Evolutionary conservation across 805 yeast genomes (phyloP).

Genomic region (Starmera dryadoides): DNA sequence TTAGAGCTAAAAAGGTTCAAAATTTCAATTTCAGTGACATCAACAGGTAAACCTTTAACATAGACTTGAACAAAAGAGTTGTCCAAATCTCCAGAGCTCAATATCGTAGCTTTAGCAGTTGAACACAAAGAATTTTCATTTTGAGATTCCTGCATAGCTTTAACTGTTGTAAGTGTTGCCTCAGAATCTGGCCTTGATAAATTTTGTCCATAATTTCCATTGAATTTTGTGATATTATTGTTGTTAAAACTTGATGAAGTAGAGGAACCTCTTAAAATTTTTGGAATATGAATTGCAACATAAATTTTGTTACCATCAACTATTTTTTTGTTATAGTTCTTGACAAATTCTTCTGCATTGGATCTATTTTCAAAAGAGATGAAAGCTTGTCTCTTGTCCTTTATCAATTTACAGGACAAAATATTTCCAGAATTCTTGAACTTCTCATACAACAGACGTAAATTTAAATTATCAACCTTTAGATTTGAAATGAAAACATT

Average conservation of each 20-base stretch:
- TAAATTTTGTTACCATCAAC: slow-evolving; percentile 24
- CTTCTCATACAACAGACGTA: slow-evolving; percentile 39
- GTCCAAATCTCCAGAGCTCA: background rate
- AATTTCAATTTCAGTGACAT: slow-evolving; percentile 32
- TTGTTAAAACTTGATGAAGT: background rate
- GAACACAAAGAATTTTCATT: background rate
- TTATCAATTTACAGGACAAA: slow-evolving; percentile 33
- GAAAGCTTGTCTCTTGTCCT: slow-evolving; percentile 31
- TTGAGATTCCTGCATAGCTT: background rate
- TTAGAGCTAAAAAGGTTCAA: slow-evolving; percentile 35
- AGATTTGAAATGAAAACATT: slow-evolving; percentile 44
- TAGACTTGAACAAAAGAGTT: slow-evolving; percentile 28
- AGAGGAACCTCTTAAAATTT: slow-evolving; percentile 6
- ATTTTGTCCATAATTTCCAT: background rate
- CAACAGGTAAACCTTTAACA: slow-evolving; percentile 39
- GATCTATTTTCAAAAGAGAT: slow-evolving; percentile 26
- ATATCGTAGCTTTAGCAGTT: background rate
- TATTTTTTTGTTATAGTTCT: slow-evolving; percentile 19
- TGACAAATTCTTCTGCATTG: slow-evolving; percentile 28
- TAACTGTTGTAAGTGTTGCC: background rate
- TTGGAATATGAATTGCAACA: slow-evolving; percentile 35
- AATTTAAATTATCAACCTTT: slow-evolving; percentile 24
- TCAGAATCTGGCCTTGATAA: background rate
- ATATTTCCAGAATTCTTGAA: slow-evolving; percentile 41
- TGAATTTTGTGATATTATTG: background rate